phyloP scores from a whole-genome alignment of 1,284 basidiomycete species.

The Cryptococcus hybrid region DNA sequence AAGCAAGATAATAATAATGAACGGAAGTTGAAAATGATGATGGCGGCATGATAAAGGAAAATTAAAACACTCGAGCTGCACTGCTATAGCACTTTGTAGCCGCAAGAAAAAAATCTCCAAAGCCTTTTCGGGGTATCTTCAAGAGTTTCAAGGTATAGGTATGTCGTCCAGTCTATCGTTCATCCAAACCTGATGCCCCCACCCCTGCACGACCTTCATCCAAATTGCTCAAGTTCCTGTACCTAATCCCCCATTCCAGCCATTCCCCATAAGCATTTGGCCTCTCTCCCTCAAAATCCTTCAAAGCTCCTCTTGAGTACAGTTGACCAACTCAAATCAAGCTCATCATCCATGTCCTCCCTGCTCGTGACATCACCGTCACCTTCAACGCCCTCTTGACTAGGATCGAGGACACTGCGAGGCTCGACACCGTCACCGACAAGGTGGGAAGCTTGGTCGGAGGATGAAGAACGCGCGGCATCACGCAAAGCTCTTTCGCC shows the following conservation, averaged over 20 bases:
- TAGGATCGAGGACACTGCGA: slow-evolving; percentile 9
- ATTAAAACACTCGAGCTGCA: too few species aligned
- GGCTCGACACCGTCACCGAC: slow-evolving; percentile 10
- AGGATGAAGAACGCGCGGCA: slow-evolving; percentile 35
- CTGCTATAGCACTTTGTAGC: too few species aligned
- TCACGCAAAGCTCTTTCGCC: slow-evolving; percentile 62
- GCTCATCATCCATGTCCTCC: slow-evolving; percentile 53
- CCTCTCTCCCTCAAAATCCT: slow-evolving; percentile 75
- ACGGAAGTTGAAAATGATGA: too few species aligned
- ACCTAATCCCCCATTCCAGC: slow-evolving; percentile 45
- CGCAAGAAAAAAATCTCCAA: too few species aligned
- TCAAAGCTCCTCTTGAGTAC: slow-evolving; percentile 91
- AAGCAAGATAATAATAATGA: too few species aligned
- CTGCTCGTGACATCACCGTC: slow-evolving; percentile 17
- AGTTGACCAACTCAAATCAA: slow-evolving; percentile 84
- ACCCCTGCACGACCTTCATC: background rate
- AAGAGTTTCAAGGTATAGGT: too few species aligned
- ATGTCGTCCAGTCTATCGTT: too few species aligned
- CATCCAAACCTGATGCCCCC: background rate
- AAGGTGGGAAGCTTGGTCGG: slow-evolving; percentile 11
- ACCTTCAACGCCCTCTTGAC: slow-evolving; percentile 18
- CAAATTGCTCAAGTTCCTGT: background rate
- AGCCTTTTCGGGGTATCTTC: too few species aligned
- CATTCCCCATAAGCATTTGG: slow-evolving; percentile 93
- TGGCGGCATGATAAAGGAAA: too few species aligned